Base-by-base conservation (phyloP, 2,329 filamentous ascomycete species). In the Berkeleyomyces rouxiae region DNA sequence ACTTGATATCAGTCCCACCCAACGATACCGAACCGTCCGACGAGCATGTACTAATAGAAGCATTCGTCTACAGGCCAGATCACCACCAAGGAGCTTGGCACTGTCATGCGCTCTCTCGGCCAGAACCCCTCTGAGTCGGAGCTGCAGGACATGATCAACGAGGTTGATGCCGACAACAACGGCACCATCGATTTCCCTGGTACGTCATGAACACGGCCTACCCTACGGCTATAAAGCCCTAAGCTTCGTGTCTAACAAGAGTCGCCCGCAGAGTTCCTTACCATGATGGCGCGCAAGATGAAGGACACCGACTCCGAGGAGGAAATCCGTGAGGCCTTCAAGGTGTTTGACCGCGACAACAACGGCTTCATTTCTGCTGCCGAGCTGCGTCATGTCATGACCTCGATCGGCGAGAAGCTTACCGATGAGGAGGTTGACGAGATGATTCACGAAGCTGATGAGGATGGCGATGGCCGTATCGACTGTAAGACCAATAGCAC, bases 201-300 rank as follows among this genome's bases (percentile, higher is more conserved):
- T 92, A 82, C 69, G 82, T 70, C 60, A 33, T 37, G 7, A 64
- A 33, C n/a, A 42, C 47, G 33, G 23, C 43, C 1, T n/a, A 40
- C 7, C 10, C 40, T 31, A 1, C 3, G 39, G 33, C 44, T n/a
- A 36, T 13, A 23, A 55, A 10, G 31, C 51, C 33, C 36, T 3
- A 37, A 55, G 7, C 13, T 16, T 61, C 59, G 43, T 44, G 31
- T 36, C n/a, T 11, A 39, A 53, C 67, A 70, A 64, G 70, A 66
- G 64, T 10, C 42, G 37, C 23, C n/a, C 31, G 53, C 71, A 92
- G 88, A 93, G 73, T 93, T 93, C 76, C 79, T 93, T 66, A 93
- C 88, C 67, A 93, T 93, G 88, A 93, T 93, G 88, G 88, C 88
- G 65, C 84, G 88, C 71, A 93, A 93, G 79, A 93, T 93, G 88